These are phyloP conservation scores for Chiua virens DNA, from an alignment of 768 basidiomycete genomes.

Conservation along the genomic window DNA sequence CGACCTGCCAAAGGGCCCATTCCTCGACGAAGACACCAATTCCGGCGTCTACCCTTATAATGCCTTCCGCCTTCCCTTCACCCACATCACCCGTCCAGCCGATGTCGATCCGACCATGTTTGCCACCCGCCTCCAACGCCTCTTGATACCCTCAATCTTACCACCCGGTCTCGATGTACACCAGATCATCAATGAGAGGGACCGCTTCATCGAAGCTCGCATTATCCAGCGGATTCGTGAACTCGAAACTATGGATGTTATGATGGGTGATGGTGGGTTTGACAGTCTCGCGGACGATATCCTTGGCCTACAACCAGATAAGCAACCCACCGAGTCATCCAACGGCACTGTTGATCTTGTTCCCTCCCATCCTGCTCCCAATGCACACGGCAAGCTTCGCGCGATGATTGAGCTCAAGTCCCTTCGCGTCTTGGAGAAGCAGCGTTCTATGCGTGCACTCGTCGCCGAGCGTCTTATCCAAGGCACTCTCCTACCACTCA, in stretches of 20 bases:
- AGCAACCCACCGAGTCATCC: conserved; percentile 24
- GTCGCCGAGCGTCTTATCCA: conserved; percentile 87
- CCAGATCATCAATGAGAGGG: conserved; percentile 87
- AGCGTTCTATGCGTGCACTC: conserved; percentile 80
- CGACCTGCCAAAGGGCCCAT: conserved; percentile 70
- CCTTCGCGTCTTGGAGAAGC: conserved; percentile 86
- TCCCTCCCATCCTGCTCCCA: conserved; percentile 64
- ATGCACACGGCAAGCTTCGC: conserved; percentile 77
- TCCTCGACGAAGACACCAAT: conserved; percentile 74
- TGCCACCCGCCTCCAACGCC: conserved; percentile 72
- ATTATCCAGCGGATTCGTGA: conserved; percentile 88
- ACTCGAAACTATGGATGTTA: conserved; percentile 75
- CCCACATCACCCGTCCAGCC: conserved; percentile 67
- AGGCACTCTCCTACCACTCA: conserved; percentile 84
- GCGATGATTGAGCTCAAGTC: conserved; percentile 93
- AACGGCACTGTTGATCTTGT: conserved; percentile 35
- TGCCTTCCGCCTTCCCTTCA: conserved; percentile 81
- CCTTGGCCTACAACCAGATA: conserved; percentile 3
- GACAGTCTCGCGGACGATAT: conserved; percentile 48
- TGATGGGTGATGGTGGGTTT: conserved; percentile 74
- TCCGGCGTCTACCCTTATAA: conserved; percentile 93
- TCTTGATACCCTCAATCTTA: conserved; percentile 87
- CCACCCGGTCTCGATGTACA: conserved; percentile 92
- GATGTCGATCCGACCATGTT: conserved; percentile 61
- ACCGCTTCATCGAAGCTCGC: conserved; percentile 86